Base-by-base conservation (phyloP, 108 stramenopile species). In the Seminavis robusta region DNA sequence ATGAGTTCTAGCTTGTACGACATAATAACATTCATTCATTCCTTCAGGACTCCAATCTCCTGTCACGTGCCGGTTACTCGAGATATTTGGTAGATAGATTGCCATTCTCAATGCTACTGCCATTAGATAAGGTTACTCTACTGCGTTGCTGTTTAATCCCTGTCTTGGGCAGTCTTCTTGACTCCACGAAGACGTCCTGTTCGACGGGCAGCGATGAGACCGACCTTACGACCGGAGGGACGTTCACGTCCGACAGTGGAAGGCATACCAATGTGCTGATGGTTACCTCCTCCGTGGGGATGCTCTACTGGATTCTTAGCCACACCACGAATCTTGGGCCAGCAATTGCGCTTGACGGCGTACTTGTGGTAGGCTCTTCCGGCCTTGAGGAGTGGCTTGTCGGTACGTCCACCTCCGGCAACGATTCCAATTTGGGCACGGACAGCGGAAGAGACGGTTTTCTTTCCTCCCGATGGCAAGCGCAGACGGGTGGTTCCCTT, bases 271-370 rank as follows among this genome's bases (percentile, higher is more conserved):
- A 99, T 98, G 92, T 98, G 98, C 91, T 99, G 98, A 76, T 99
- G 98, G 96, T 98, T 98, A 94, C 98, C 99, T 71, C 98, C 98
- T 67, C 98, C 98, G 91, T 84, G 83, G 47, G 98, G 98, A 73
- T 99, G 99, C 96, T 99, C 99, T 56, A 98, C 99, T 17, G 99
- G 99, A 71, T 99, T 99, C 83, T 96, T 98, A 21, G 99, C 99
- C 47, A 99, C 99, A 95, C 99, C 99, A 76, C 99, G 86, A 75
- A 99, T 97, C 87, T 93, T 96, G 48, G 99, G 99, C 99, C 99
- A 99, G 89, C 97, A 97, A 94, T 99, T 99, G 44, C 99, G 88
- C 91, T 99, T 99, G 50, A 97, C 99, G 67, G 94, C 88, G 77
- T 95, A 99, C 94, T 99, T 99, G 97, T 98, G 95, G 95, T 89